Base-by-base conservation (phyloP, 148 eudicot species). In the Silene uniflora region DNA sequence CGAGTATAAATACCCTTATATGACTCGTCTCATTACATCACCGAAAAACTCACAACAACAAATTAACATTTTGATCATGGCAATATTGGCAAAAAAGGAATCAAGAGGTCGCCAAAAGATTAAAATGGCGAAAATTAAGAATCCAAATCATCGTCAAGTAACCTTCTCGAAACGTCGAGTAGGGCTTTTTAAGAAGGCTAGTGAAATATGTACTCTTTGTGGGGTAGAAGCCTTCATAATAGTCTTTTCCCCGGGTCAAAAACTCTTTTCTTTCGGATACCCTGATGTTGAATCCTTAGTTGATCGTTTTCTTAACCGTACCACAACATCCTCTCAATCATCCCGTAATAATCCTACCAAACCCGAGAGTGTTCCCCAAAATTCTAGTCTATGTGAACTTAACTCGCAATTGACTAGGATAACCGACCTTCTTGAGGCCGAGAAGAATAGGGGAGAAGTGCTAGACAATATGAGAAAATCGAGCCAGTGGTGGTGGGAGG, bases 131-230 rank as follows among this genome's bases (percentile, higher is more conserved):
- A n/a, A n/a, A n/a, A n/a, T n/a, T n/a, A n/a, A n/a, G n/a, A n/a
- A n/a, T n/a, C n/a, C n/a, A n/a, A n/a, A n/a, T n/a, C n/a, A n/a
- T n/a, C n/a, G n/a, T n/a, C n/a, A n/a, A n/a, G n/a, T n/a, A n/a
- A n/a, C n/a, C n/a, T n/a, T n/a, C n/a, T n/a, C n/a, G n/a, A n/a
- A n/a, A n/a, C n/a, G n/a, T n/a, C n/a, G n/a, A n/a, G n/a, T n/a
- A n/a, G n/a, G n/a, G n/a, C n/a, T n/a, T 0, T 87, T 89, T 78
- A 87, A 84, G 70, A 89, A 89, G 70, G 90, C 90, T 3, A 80
- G 87, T 25, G 93, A 89, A 56, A 83, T 89, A 8, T 82, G 86
- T 74, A 84, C 85, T 0, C 87, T 89, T 9, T 85, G 87, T 54
- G 92, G 92, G 0, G 77, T 84, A 7, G 86, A 89, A 21, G 75